Conservation (phyloP, 352 stramenopile species). For the Thalassiosira pacifica region DNA sequence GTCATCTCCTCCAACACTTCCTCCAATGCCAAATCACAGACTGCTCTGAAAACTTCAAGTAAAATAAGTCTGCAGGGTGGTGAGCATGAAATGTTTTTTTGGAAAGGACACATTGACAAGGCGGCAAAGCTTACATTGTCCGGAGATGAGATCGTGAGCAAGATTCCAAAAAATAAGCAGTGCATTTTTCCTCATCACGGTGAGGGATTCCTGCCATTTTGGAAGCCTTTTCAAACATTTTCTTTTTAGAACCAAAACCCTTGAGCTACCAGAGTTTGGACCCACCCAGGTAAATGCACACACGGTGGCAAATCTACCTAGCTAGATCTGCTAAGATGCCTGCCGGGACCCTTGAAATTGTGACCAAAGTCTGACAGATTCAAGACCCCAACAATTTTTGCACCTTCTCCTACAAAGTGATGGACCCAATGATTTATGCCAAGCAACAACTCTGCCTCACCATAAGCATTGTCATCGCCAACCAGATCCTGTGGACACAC, state of each 20-base stretch:
- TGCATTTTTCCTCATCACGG: background rate
- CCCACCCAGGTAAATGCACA: background rate
- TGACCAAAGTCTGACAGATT: background rate
- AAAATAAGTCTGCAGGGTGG: too few relatives aligned
- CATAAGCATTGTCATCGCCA: background rate
- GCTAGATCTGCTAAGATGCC: background rate
- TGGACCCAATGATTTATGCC: background rate
- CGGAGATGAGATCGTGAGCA: too few relatives aligned
- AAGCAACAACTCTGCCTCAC: background rate
- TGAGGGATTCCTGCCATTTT: background rate
- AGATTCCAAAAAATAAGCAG: background rate
- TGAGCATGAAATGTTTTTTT: too few relatives aligned
- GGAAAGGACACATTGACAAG: too few relatives aligned
- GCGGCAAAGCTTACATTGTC: too few relatives aligned
- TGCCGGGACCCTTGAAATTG: background rate
- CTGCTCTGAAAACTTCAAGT: too few relatives aligned
- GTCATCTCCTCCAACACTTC: conserved; percentile 17
- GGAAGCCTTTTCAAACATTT: background rate
- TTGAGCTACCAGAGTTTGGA: background rate
- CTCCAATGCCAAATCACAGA: background rate
- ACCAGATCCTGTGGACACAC: too few relatives aligned
- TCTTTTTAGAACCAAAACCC: background rate
- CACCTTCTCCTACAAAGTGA: background rate
- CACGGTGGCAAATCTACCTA: background rate
- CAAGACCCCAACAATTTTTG: conserved; percentile 5